Evolutionary conservation across 2,329 filamentous ascomycete species (phyloP).

Genomic region (Apiospora arundinis): DNA sequence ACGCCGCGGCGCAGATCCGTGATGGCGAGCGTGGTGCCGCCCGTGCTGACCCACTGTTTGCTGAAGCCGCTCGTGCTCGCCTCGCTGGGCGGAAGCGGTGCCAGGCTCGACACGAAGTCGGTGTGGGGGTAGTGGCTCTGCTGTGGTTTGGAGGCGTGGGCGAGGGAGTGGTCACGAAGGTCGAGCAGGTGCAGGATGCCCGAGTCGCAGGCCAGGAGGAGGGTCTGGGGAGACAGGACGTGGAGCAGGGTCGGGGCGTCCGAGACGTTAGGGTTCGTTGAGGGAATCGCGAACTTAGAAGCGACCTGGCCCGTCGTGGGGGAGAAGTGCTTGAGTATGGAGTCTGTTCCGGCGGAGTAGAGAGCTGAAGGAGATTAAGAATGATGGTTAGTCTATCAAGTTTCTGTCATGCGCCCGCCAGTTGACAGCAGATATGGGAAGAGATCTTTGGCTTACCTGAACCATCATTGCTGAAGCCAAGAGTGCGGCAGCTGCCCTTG

Average conservation of each 20-base stretch:
- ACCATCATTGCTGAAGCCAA: slow-evolving; percentile 83
- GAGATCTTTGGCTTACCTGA: slow-evolving; percentile 57
- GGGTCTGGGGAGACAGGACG: slow-evolving; percentile 82
- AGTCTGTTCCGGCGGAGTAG: slow-evolving; percentile 69
- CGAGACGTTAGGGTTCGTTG: slow-evolving; percentile 50
- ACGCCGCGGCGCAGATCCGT: slow-evolving; percentile 89
- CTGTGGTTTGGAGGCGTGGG: slow-evolving; percentile 64
- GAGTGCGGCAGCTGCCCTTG: slow-evolving; percentile 88
- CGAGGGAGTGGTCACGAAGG: slow-evolving; percentile 67
- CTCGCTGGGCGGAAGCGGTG: slow-evolving; percentile 78
- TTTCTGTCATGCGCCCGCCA: neutral
- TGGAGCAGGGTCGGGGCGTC: slow-evolving; percentile 85
- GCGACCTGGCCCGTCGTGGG: slow-evolving; percentile 70
- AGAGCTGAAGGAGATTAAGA: slow-evolving; percentile 47
- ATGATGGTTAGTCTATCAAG: neutral
- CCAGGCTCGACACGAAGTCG: slow-evolving; percentile 90
- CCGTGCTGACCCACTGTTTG: slow-evolving; percentile 95
- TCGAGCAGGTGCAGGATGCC: slow-evolving; percentile 89
- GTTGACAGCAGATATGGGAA: neutral
- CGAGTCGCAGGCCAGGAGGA: slow-evolving; percentile 90
- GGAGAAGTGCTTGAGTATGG: slow-evolving; percentile 64
- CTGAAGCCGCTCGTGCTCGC: slow-evolving; percentile 86
- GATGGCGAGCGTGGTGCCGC: slow-evolving; percentile 87
- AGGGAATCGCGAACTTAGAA: slow-evolving; percentile 82
- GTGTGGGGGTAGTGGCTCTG: slow-evolving; percentile 87